A percentile compares a stretch with the other conserved stretches of the same genome.
Conservation (phyloP, 306 rosid species). For the Malus sieversii region DNA sequence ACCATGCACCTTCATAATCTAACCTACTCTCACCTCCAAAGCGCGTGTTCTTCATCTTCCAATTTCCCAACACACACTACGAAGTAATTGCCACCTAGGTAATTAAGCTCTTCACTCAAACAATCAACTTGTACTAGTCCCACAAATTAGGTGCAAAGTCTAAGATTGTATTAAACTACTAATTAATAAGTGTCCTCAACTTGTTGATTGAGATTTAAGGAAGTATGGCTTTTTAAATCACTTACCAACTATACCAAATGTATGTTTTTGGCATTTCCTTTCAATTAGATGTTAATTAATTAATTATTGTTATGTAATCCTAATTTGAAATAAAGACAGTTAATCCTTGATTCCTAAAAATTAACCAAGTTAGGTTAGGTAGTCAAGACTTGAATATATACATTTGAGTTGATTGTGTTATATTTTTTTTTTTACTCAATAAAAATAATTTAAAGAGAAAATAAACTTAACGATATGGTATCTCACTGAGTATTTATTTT, state of each 20-base stretch:
- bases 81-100: background rate
- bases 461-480: background rate
- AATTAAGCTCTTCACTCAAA: background rate
- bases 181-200: background rate
- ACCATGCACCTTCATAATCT: background rate
- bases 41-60: background rate
- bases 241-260: background rate
- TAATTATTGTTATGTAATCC: background rate
- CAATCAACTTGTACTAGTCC: background rate
- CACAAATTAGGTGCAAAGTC: slow-evolving; percentile 8
- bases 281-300: background rate
- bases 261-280: background rate
- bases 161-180: background rate
- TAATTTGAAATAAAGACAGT: background rate
- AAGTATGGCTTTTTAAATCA: slow-evolving; percentile 3
- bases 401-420: background rate
- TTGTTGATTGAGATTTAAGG: slow-evolving; percentile 15
- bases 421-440: background rate
- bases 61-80: background rate
- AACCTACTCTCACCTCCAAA: background rate
- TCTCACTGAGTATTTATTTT: background rate
- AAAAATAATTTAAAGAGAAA: background rate
- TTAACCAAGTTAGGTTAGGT: background rate
- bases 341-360: background rate
- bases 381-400: background rate